phyloP scores from a whole-genome alignment of 805 yeast genomes.

The Pichia kluyveri region DNA sequence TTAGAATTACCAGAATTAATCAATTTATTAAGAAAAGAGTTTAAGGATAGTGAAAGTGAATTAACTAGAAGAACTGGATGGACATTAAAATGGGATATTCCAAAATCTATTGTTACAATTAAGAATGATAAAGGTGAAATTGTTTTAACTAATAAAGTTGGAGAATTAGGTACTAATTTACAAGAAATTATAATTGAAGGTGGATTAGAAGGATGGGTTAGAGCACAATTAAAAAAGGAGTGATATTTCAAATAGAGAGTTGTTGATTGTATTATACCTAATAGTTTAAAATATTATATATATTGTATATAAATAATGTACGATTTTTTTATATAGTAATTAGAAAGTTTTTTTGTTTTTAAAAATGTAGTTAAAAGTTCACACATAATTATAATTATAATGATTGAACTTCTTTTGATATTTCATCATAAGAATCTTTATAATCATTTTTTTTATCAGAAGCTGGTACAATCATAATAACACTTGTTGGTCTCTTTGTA shows the following conservation, averaged over 20 bases:
- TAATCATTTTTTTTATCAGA: conserved; percentile 79
- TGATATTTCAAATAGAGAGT: conserved; percentile 1
- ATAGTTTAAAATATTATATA: no score
- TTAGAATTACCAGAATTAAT: conserved; percentile 88
- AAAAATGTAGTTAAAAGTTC: not conserved
- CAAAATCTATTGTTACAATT: conserved; percentile 71
- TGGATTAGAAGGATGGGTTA: conserved; percentile 98
- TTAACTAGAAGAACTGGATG: conserved; percentile 93
- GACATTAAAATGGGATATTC: conserved; percentile 88
- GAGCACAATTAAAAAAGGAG: conserved; percentile 45
- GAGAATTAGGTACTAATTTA: conserved; percentile 88
- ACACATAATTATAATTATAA: no score
- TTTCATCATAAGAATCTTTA: conserved; percentile 86
- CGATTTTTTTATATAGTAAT: not conserved
- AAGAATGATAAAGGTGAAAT: conserved; percentile 54
- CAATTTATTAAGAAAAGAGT: conserved; percentile 63
- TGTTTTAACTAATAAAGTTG: conserved; percentile 77
- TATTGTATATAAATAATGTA: no score
- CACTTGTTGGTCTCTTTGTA: conserved; percentile 97
- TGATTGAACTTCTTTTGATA: conserved; percentile 64
- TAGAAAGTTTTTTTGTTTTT: not conserved
- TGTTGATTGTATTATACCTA: not conserved
- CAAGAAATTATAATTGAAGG: conserved; percentile 97
- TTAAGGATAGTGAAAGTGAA: conserved; percentile 40
- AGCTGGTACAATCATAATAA: conserved; percentile 95